These are phyloP conservation scores for Coemansia sp. DNA, from an alignment of 192 early-diverging fungal genomes.

Conservation along the genomic window DNA sequence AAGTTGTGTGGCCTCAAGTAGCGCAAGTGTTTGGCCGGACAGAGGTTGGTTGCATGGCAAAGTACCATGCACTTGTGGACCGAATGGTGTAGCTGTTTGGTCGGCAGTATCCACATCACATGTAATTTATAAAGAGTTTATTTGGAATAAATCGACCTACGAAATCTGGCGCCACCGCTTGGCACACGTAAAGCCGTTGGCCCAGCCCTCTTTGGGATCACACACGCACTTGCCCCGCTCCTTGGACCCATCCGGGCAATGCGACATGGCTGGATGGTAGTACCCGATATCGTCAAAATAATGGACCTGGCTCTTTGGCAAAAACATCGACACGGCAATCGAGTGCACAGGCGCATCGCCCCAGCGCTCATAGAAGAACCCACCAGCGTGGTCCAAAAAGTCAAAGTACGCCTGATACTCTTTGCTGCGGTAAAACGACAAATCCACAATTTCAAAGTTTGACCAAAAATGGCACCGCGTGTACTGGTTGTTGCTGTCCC, in stretches of 20 bases:
- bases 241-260: constrained; percentile 48
- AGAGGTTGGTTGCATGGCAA: constrained; percentile 33
- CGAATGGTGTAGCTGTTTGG: too few relatives aligned
- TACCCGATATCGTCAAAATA: constrained; percentile 77
- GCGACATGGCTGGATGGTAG: constrained; percentile 45
- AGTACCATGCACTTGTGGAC: constrained; percentile 20
- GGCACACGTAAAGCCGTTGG: constrained; percentile 42
- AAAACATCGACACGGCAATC: constrained; percentile 52
- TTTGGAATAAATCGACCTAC: neutral
- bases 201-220: constrained; percentile 39
- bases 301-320: constrained; percentile 59
- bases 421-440: constrained; percentile 66
- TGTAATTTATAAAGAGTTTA: too few relatives aligned
- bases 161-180: constrained; percentile 38
- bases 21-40: constrained; percentile 18
- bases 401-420: constrained; percentile 66
- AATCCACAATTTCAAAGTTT: constrained; percentile 39
- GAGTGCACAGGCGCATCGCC: constrained; percentile 59
- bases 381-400: constrained; percentile 58
- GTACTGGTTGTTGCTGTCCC: constrained; percentile 32
- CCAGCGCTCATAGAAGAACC: too few relatives aligned
- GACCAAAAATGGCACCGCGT: constrained; percentile 64
- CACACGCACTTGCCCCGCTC: constrained; percentile 48
- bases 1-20: constrained; percentile 14
- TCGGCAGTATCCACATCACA: neutral